Evolutionary conservation across 2,329 filamentous ascomycete genomes (phyloP), one percentile per base, ranked within the genome.

Genomic region (Verticillium nonalfalfae): DNA sequence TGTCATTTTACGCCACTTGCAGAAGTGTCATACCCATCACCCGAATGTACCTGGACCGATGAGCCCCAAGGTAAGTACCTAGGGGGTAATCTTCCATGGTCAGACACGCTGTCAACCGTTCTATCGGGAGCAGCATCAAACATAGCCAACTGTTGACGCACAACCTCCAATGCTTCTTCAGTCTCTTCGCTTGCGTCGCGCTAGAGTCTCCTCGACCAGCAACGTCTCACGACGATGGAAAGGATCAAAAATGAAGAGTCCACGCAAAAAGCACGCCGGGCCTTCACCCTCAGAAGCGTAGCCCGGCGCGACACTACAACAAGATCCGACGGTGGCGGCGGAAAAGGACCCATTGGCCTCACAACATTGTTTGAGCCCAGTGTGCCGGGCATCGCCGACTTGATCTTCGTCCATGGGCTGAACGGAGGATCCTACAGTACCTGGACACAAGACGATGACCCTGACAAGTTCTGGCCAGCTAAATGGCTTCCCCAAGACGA

Each of bases 351-450:
- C 1, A 35, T 70, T 13, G 70, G 70, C 0, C 64, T 72, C 0
- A 70, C 66, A 0, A 70, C 68, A 0, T 38, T 71, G 4, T 56
- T 64, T 3, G 61, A 63, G 1, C 70, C 70, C 1, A 58, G 26
- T 2, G 31, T 52, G 0, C 6, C 56, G 10, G 61, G 40, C 18
- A 59, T 66, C 0, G 68, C 65, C 0, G 72, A 75, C 55, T 39
- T 74, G 1, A 66, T 77, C n/a, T 76, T 78, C 59, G 73, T 77
- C 5, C 75, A 77, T 65, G 73, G 74, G 1, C 67, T 78, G 5
- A 72, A 74, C 13, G 75, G 75, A 0, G 72, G 71, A 1, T 73
- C 71, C 0, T 59, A 64, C 14, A 73, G 70, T 40, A 76, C 75
- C 1, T 77, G 74, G 75, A 71, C 66, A 26, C 66, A 68, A 21